Base-by-base conservation (phyloP, 2,329 filamentous ascomycete genomes). In the Alternaria dauci region DNA sequence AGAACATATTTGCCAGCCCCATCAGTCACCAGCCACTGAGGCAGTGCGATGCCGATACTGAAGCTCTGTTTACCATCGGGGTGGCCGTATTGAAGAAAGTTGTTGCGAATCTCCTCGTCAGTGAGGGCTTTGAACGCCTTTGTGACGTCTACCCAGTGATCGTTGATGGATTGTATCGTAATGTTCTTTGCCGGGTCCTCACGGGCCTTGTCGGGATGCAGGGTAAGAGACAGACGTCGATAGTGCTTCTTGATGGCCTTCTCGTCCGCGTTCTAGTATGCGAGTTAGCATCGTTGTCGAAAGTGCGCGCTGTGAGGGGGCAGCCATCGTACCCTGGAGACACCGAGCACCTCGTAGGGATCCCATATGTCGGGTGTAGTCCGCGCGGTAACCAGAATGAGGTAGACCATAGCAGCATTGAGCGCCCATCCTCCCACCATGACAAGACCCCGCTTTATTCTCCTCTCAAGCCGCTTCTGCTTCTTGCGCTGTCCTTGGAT, bases 111-210 rank as follows among this genome's bases (percentile, higher is more conserved):
- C 42, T 98, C 95, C 81, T 99, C 96, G 76, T 99, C 95, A 5
- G 96, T 99, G 50, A 99, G 87, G 4, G 95, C 91, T 81, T 99
- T 97, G 86, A 97, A 99, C 7, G 95, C 95, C 83, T 99, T 99
- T 70, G 93, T 95, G 72, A 98, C 87, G 75, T 98, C 94, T 58
- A 98, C 93, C 82, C 95, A 99, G 78, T 89, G 86, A 61, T 94
- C 86, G 80, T 95, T 99, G 71, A 98, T 86, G 18, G 83, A 86
- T 70, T 98, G 93, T 56, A 89, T 71, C 1, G 95, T 99, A 80
- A 97, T 88, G 80, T 99, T 99, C 82, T 94, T 95, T 65, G 89
- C 82, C 23, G 89, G 82, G 76, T 98, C 92, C 25, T 93, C 92
- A 75, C 86, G 88, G 67, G 92, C 87, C 83, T 99, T 99, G 84